phyloP scores from a whole-genome alignment of 352 stramenopile genomes.

The Pythium biforme region DNA sequence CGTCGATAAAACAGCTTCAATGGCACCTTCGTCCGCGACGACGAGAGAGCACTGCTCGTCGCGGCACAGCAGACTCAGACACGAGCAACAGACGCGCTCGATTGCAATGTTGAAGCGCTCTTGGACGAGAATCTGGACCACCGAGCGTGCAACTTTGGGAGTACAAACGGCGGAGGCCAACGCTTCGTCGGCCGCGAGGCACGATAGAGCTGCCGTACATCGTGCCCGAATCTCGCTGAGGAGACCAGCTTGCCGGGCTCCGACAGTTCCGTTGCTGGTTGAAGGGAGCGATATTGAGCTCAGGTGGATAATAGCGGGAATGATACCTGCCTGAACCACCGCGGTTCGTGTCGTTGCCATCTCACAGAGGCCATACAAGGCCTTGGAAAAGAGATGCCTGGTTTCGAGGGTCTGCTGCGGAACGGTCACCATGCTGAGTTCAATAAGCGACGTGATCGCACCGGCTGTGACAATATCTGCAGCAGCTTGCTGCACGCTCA shows the following conservation, averaged over 20 bases:
- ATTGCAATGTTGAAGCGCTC: conserved; percentile 58
- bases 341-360: conserved; percentile 43
- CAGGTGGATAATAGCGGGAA: conserved; percentile 58
- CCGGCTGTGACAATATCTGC: conserved; percentile 66
- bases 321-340: conserved; percentile 50
- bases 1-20: conserved; percentile 57
- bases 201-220: conserved; percentile 63
- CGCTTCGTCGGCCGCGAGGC: conserved; percentile 47
- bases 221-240: conserved; percentile 54
- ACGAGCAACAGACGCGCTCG: conserved; percentile 69
- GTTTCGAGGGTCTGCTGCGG: conserved; percentile 45
- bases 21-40: conserved; percentile 45
- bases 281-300: conserved; percentile 21
- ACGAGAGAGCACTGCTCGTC: conserved; percentile 63
- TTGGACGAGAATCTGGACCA: conserved; percentile 47
- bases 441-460: conserved; percentile 60
- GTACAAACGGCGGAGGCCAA: conserved; percentile 43
- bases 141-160: conserved; percentile 49
- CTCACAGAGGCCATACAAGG: conserved; percentile 66
- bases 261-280: neutral
- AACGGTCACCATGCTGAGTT: conserved; percentile 46
- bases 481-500: conserved; percentile 71
- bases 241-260: conserved; percentile 16
- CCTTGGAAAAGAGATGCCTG: conserved; percentile 59
- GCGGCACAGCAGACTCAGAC: conserved; percentile 65